These are phyloP conservation scores for Protea cynaroides DNA, from an alignment of 164 flowering plant species.

Conservation along the genomic window DNA sequence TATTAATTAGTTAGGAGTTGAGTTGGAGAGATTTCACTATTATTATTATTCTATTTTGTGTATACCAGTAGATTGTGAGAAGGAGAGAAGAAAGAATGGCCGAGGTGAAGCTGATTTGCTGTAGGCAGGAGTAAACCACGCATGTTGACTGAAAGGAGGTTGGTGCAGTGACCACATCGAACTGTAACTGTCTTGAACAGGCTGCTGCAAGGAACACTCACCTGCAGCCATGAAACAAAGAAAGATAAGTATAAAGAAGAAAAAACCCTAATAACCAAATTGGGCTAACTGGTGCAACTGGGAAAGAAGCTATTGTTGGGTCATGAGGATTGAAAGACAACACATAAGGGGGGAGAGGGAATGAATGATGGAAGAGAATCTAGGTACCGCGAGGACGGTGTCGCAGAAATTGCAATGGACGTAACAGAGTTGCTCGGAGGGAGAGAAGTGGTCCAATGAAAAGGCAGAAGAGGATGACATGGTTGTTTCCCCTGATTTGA, in stretches of 20 bases:
- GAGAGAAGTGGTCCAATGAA: slow-evolving; percentile 73
- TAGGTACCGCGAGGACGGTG: slow-evolving; percentile 84
- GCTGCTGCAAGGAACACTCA: slow-evolving; percentile 86
- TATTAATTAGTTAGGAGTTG: neutral
- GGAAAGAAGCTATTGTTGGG: neutral
- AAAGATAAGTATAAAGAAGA: slow-evolving; percentile 3
- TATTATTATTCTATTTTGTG: neutral
- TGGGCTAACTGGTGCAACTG: neutral
- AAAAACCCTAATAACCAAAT: slow-evolving; percentile 5
- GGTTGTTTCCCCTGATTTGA: slow-evolving; percentile 17
- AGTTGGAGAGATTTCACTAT: neutral
- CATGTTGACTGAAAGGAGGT: slow-evolving; percentile 88
- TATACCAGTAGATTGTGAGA: slow-evolving; percentile 52
- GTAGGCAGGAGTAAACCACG: slow-evolving; percentile 69
- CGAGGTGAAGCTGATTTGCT: slow-evolving; percentile 52
- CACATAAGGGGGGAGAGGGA: neutral
- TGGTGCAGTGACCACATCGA: slow-evolving; percentile 97
- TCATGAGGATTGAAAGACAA: neutral
- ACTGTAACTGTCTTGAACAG: slow-evolving; percentile 93
- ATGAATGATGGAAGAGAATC: neutral
- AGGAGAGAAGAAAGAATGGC: slow-evolving; percentile 59
- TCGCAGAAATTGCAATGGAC: slow-evolving; percentile 90
- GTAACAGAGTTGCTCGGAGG: slow-evolving; percentile 90
- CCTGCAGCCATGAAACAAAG: slow-evolving; percentile 37
- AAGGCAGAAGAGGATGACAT: slow-evolving; percentile 71